These are phyloP conservation scores for Corchorus olitorius DNA, from an alignment of 345 rosid genomes.

Conservation along the genomic window DNA sequence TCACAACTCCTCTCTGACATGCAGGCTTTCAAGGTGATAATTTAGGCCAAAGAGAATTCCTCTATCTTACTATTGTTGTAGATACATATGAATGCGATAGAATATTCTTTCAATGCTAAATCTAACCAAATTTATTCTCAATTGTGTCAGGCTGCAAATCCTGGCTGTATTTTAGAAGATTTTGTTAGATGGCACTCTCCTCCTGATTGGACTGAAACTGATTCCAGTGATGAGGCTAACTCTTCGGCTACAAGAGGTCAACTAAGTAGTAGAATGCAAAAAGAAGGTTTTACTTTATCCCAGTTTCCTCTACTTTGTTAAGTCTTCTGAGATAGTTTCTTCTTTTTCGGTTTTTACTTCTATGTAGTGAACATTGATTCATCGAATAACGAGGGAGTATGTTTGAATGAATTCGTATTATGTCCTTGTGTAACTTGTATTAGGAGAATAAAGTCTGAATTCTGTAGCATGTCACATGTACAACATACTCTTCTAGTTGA, in stretches of 20 bases:
- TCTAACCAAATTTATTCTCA: slow-evolving; percentile 1
- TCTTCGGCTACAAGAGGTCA: slow-evolving; percentile 65
- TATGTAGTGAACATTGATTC: not conserved
- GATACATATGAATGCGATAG: not conserved
- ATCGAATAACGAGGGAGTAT: not conserved
- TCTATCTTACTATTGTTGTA: slow-evolving; percentile 12
- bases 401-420: slow-evolving; percentile 2
- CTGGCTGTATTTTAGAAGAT: slow-evolving; percentile 96
- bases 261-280: slow-evolving; percentile 92
- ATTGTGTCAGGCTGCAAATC: slow-evolving; percentile 85
- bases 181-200: slow-evolving; percentile 99
- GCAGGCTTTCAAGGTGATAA: slow-evolving; percentile 96
- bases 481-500: not conserved
- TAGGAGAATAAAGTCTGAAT: slow-evolving; percentile 6
- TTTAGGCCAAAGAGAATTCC: slow-evolving; percentile 1
- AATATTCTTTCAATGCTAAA: not conserved
- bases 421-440: not conserved
- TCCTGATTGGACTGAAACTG: slow-evolving; percentile 91
- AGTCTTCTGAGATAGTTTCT: slow-evolving; percentile 3
- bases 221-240: slow-evolving; percentile 46
- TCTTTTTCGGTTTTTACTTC: not conserved
- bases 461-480: not conserved
- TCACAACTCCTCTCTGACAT: slow-evolving; percentile 98
- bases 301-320: slow-evolving; percentile 14
- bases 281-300: slow-evolving; percentile 64